Conservation (phyloP, 345 rosid genomes). For the Camelina sativa region DNA sequence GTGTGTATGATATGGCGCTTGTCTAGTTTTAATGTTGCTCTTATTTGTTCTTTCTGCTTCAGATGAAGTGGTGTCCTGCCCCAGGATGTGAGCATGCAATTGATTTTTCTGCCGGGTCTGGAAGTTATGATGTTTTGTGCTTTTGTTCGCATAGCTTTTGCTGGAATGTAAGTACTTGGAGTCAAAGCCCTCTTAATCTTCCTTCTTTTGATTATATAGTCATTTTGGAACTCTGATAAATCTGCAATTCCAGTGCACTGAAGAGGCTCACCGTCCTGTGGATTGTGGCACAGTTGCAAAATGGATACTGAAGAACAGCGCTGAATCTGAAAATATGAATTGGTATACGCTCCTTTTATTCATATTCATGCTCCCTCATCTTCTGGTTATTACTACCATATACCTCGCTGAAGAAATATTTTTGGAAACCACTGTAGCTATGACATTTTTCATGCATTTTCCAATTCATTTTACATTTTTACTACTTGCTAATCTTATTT, state of each 20-base stretch:
- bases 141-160: slow-evolving; percentile 45
- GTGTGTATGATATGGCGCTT: not conserved
- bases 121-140: slow-evolving; percentile 45
- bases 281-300: slow-evolving; percentile 39
- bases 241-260: slow-evolving; percentile 41
- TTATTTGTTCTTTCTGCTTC: slow-evolving; percentile 12
- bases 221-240: slow-evolving; percentile 18
- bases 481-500: slow-evolving; percentile 14
- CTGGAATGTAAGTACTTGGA: slow-evolving; percentile 47
- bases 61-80: slow-evolving; percentile 99
- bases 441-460: slow-evolving; percentile 20
- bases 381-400: slow-evolving; percentile 9
- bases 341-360: slow-evolving; percentile 34
- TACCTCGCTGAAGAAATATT: not conserved
- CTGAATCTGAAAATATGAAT: slow-evolving; percentile 47
- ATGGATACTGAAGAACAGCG: slow-evolving; percentile 46
- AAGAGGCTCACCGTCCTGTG: slow-evolving; percentile 50
- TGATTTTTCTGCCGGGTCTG: slow-evolving; percentile 38
- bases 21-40: slow-evolving; percentile 4
- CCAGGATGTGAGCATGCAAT: slow-evolving; percentile 92
- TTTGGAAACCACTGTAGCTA: not conserved
- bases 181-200: slow-evolving; percentile 9
- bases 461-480: not conserved
- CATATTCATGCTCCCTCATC: not conserved
- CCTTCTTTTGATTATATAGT: slow-evolving; percentile 5